Conservation (phyloP, 208 protist species). For the Leishmania aethiopica region DNA sequence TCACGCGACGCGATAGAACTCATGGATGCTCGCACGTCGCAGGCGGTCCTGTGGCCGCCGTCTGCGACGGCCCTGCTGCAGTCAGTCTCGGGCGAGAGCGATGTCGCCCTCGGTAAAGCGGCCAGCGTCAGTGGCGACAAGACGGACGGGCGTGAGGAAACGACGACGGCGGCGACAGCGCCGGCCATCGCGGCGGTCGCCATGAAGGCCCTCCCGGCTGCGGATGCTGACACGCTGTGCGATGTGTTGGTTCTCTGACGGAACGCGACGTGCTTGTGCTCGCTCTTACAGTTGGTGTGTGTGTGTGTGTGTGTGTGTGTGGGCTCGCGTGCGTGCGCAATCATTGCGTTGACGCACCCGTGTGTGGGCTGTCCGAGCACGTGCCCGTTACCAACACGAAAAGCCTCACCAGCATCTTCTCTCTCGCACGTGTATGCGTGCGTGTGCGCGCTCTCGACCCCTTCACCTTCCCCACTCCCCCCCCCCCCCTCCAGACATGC, state of each 20-base stretch:
- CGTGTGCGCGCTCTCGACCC: not conserved
- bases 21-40: slow-evolving; percentile 38
- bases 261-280: not conserved
- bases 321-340: too few species aligned
- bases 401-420: not conserved
- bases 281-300: too few species aligned
- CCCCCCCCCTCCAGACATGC: too few species aligned
- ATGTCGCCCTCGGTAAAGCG: not conserved
- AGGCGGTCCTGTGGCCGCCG: slow-evolving; percentile 54
- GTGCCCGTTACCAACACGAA: not conserved
- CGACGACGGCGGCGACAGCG: slow-evolving; percentile 18
- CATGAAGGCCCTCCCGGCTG: slow-evolving; percentile 15
- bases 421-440: slow-evolving; percentile 1
- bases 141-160: not conserved
- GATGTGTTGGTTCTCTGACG: slow-evolving; percentile 48
- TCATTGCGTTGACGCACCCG: not conserved
- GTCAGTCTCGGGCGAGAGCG: slow-evolving; percentile 2
- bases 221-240: slow-evolving; percentile 30
- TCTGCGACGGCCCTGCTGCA: slow-evolving; percentile 18
- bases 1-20: slow-evolving; percentile 47
- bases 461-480: too few species aligned
- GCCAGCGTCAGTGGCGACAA: not conserved
- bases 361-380: not conserved
- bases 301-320: too few species aligned
- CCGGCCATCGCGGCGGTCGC: slow-evolving; percentile 17